A percentile compares a stretch with the other conserved stretches of the same genome.
phyloP scores from a whole-genome alignment of 352 stramenopile genomes.

The Pythium graminicola region DNA sequence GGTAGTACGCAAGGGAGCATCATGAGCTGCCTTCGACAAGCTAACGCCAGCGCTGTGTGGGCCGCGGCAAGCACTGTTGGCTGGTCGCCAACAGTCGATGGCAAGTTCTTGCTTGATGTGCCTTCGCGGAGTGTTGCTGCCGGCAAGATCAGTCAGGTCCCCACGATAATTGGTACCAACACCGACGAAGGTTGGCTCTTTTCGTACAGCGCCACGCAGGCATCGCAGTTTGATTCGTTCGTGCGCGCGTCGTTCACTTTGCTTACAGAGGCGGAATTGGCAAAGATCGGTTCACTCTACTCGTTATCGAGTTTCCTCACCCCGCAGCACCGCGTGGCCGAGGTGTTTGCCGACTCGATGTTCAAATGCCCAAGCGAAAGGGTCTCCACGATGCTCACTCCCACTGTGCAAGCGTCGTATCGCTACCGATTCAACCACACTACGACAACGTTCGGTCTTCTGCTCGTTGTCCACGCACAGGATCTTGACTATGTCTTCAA shows the following conservation, averaged over 20 bases:
- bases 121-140: background rate
- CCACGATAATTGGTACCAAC: background rate
- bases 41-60: background rate
- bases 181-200: background rate
- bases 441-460: background rate
- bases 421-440: constrained; percentile 16
- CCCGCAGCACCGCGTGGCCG: constrained; percentile 1
- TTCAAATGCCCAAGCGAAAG: constrained; percentile 8
- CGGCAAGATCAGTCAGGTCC: background rate
- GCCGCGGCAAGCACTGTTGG: background rate
- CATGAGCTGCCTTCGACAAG: background rate
- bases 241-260: background rate
- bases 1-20: background rate
- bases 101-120: background rate
- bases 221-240: constrained; percentile 2
- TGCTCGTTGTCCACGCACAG: constrained; percentile 5
- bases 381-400: background rate
- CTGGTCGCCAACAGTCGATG: background rate
- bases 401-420: background rate
- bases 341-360: constrained; percentile 4
- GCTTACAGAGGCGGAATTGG: background rate
- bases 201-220: background rate
- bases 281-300: constrained; percentile 1
- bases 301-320: background rate
- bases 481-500: constrained; percentile 15